Evolutionary conservation across 768 basidiomycete genomes (phyloP).

Genomic region (Suillus subaureus): DNA sequence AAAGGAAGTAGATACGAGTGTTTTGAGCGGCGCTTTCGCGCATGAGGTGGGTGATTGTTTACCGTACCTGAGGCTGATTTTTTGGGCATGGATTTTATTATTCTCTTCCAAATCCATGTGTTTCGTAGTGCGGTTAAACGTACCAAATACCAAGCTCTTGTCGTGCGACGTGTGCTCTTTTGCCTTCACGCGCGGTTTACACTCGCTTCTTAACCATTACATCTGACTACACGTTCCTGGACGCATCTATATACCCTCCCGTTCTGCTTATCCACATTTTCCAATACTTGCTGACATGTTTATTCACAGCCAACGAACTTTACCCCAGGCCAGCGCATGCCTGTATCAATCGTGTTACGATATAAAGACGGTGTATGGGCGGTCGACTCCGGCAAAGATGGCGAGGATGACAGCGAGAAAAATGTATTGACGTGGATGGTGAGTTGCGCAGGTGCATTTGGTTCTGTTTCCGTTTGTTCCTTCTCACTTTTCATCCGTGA

Average conservation of each 20-base stretch:
- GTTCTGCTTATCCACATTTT: neutral
- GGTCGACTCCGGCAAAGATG: constrained; percentile 55
- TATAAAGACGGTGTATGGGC: constrained; percentile 68
- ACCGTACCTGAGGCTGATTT: neutral
- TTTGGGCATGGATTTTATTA: neutral
- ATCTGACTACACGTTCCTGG: neutral
- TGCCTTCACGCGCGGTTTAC: neutral
- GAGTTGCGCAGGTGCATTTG: constrained; percentile 18
- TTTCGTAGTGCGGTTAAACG: neutral
- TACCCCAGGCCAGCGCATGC: constrained; percentile 78
- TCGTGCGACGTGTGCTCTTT: neutral
- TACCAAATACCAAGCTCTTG: neutral
- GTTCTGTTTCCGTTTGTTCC: neutral
- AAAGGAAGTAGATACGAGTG: constrained; percentile 61
- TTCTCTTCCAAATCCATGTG: neutral
- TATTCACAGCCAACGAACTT: constrained; percentile 56
- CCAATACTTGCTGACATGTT: constrained; percentile 1
- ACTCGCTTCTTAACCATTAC: neutral
- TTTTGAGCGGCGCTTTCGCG: constrained; percentile 61
- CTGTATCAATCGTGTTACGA: constrained; percentile 68
- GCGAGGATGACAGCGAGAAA: constrained; percentile 49
- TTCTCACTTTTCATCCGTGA: neutral
- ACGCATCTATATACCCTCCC: neutral
- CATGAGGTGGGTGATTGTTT: constrained; percentile 49
- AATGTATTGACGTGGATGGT: constrained; percentile 82